A percentile compares a stretch with the other conserved stretches of the same genome.
These are phyloP conservation scores for Colletotrichum cordylinicola DNA, from an alignment of 2,329 filamentous ascomycete species.

Conservation along the genomic window DNA sequence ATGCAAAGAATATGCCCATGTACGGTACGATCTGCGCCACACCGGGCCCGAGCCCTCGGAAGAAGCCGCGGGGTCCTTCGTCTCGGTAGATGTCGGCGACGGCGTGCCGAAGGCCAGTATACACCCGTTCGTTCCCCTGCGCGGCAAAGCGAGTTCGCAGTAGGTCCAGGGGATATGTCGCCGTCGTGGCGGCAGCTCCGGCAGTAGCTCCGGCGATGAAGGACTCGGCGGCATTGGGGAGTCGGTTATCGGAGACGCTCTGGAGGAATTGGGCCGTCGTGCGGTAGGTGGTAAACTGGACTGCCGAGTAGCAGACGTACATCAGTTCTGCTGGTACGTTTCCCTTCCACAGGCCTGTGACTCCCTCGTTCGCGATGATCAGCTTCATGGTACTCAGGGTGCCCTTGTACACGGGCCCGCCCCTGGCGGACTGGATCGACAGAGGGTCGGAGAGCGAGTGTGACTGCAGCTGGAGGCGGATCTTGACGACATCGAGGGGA, in stretches of 20 bases:
- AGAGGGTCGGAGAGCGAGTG: constrained; percentile 81
- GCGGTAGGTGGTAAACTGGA: constrained; percentile 91
- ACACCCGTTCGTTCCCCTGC: constrained; percentile 82
- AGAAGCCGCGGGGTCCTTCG: constrained; percentile 84
- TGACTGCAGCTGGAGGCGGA: constrained; percentile 91
- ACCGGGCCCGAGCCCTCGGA: constrained; percentile 82
- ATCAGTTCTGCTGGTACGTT: constrained; percentile 95
- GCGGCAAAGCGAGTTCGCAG: constrained; percentile 96
- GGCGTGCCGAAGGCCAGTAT: constrained; percentile 72
- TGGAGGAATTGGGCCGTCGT: constrained; percentile 73
- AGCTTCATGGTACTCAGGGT: constrained; percentile 76
- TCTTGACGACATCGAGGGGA: constrained; percentile 97
- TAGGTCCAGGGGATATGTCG: constrained; percentile 92
- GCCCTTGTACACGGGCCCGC: constrained; percentile 71
- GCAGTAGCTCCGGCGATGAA: constrained; percentile 86
- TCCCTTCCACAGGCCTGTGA: constrained; percentile 94
- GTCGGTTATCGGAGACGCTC: constrained; percentile 38
- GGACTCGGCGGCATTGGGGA: constrained; percentile 74
- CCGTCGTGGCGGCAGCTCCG: constrained; percentile 80
- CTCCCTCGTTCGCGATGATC: constrained; percentile 81
- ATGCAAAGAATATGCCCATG: constrained; percentile 95
- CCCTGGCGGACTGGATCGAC: constrained; percentile 54
- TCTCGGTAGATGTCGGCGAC: constrained; percentile 74
- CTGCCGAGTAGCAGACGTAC: constrained; percentile 88
- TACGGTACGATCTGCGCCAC: constrained; percentile 90